Evolutionary conservation across 192 early-diverging fungal genomes (phyloP).

Genomic region (Dissophora ornata): DNA sequence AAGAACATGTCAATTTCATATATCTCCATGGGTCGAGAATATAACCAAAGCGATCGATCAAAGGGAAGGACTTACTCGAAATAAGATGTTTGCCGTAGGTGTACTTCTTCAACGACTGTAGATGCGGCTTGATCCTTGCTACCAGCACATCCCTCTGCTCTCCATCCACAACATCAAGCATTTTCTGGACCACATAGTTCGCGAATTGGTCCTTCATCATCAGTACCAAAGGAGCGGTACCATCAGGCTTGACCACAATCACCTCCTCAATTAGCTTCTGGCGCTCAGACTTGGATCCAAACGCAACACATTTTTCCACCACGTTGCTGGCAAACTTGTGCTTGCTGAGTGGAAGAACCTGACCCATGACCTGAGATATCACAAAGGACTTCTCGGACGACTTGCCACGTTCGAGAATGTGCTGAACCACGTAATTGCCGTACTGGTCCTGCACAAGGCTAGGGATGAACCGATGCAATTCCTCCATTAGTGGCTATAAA

Average conservation of each 20-base stretch:
- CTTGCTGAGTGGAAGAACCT: conserved; percentile 92
- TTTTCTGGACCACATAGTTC: conserved; percentile 99
- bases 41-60: not conserved
- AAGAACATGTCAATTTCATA: conserved; percentile 9
- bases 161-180: conserved; percentile 97
- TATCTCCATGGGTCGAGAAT: not conserved
- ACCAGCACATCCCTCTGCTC: conserved; percentile 88
- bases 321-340: conserved; percentile 99
- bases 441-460: conserved; percentile 98
- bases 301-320: conserved; percentile 98
- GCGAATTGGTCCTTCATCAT: conserved; percentile 99
- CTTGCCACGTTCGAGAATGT: conserved; percentile 95
- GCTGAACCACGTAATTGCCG: conserved; percentile 99
- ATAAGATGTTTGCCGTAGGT: conserved; percentile 99
- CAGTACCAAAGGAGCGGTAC: conserved; percentile 84
- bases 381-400: conserved; percentile 88
- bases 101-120: conserved; percentile 93
- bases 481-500: conserved; percentile 85
- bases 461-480: conserved; percentile 91
- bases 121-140: conserved; percentile 91
- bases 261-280: conserved; percentile 94
- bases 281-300: conserved; percentile 88
- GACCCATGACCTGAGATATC: conserved; percentile 90
- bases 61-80: conserved; percentile 57
- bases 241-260: conserved; percentile 84